These are phyloP conservation scores for Podaxis mareebaensis DNA, from an alignment of 768 basidiomycete species.

Conservation along the genomic window DNA sequence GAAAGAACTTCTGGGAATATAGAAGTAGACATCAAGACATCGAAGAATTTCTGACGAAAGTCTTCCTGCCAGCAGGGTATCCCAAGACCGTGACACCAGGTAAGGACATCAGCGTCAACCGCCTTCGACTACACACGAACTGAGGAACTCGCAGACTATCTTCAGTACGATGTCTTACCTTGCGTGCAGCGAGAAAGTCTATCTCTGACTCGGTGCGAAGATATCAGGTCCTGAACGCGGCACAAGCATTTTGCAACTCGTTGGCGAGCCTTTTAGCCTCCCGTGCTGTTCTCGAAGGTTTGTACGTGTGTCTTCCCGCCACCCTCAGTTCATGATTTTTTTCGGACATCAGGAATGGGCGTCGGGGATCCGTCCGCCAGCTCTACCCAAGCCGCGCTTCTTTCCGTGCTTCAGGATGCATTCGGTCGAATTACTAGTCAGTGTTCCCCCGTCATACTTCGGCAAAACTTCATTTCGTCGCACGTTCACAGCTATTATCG, in stretches of 20 bases:
- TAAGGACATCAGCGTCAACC: not conserved
- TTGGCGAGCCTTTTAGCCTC: conserved; percentile 64
- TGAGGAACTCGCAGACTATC: conserved; percentile 44
- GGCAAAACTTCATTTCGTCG: not conserved
- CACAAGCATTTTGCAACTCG: conserved; percentile 73
- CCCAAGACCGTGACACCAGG: conserved; percentile 20
- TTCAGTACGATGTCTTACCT: conserved; percentile 38
- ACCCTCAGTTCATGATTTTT: not conserved
- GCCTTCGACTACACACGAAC: not conserved
- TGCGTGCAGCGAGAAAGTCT: not conserved
- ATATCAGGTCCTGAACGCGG: conserved; percentile 64
- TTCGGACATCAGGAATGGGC: conserved; percentile 50
- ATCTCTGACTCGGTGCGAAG: conserved; percentile 31
- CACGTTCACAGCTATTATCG: conserved; percentile 52
- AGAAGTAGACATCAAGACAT: not conserved
- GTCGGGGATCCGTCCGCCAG: conserved; percentile 70
- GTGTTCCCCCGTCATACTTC: conserved; percentile 21
- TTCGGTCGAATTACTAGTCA: conserved; percentile 64
- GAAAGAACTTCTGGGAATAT: not conserved
- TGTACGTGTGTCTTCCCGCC: not conserved
- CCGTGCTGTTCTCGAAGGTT: conserved; percentile 68
- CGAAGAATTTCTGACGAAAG: conserved; percentile 6
- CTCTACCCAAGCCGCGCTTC: conserved; percentile 62
- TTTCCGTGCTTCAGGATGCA: conserved; percentile 66
- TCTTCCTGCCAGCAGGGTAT: conserved; percentile 20